A percentile compares a stretch with the other conserved stretches of the same genome.
Conservation (phyloP, 2,329 filamentous ascomycete species). For the Fusarium sp. region DNA sequence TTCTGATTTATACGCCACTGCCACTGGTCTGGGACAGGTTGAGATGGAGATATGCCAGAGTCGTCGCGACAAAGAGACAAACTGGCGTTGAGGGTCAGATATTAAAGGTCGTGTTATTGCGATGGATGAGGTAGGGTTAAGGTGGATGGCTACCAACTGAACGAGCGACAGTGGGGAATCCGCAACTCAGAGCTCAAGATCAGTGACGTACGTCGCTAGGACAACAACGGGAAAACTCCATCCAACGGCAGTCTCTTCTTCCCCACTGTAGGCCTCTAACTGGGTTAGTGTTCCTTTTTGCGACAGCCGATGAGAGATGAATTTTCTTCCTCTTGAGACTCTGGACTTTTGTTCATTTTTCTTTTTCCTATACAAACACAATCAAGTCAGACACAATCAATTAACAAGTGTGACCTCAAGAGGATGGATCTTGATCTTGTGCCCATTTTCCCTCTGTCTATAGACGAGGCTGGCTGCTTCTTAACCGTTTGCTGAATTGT, state of each 20-base stretch:
- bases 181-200: constrained; percentile 15
- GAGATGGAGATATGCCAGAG: constrained; percentile 4
- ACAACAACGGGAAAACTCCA: constrained; percentile 40
- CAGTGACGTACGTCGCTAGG: constrained; percentile 51
- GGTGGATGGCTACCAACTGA: constrained; percentile 3
- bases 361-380: background rate
- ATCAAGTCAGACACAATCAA: constrained; percentile 11
- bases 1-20: constrained; percentile 13
- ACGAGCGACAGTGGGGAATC: constrained; percentile 13
- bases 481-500: constrained; percentile 14
- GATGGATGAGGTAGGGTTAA: constrained; percentile 16
- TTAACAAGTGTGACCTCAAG: constrained; percentile 12
- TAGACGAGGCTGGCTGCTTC: constrained; percentile 16
- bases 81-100: constrained; percentile 2
- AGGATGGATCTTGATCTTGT: constrained; percentile 2
- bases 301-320: constrained; percentile 28
- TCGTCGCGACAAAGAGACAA: constrained; percentile 21
- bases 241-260: constrained; percentile 14
- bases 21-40: constrained; percentile 19
- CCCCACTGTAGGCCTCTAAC: constrained; percentile 12
- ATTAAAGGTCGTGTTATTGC: constrained; percentile 1
- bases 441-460: constrained; percentile 3
- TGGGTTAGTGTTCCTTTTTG: constrained; percentile 32
- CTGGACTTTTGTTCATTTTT: constrained; percentile 1
- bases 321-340: constrained; percentile 22